A percentile compares a stretch with the other conserved stretches of the same genome.
Conservation (phyloP, 2,329 filamentous ascomycete genomes). For the Ophiocordyceps camponoti-saundersi region DNA sequence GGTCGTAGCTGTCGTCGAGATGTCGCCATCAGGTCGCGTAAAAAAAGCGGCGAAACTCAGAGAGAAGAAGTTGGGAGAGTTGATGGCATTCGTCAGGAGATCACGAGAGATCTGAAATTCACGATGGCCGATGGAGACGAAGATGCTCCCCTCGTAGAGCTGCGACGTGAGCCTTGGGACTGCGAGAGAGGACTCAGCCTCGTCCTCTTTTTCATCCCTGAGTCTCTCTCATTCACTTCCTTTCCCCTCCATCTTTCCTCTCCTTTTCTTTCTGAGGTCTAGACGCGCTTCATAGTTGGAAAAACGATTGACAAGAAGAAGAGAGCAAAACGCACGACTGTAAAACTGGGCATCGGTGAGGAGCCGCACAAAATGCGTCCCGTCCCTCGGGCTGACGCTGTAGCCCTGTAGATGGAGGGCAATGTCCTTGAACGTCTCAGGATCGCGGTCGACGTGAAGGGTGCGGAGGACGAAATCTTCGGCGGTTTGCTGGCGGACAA, state of each 20-base stretch:
- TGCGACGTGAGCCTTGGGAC: constrained; percentile 81
- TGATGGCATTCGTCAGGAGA: constrained; percentile 68
- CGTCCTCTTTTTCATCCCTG: no score
- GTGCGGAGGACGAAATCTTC: constrained; percentile 51
- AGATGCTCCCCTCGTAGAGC: constrained; percentile 81
- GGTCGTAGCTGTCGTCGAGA: constrained; percentile 47
- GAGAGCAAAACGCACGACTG: constrained; percentile 34
- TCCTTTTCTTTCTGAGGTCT: not conserved
- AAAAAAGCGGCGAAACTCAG: constrained; percentile 84
- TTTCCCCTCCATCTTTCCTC: not conserved
- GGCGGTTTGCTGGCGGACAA: constrained; percentile 60
- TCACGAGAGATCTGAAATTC: constrained; percentile 86
- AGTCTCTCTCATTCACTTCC: no score
- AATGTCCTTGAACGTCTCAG: constrained; percentile 76
- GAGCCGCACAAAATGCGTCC: constrained; percentile 74
- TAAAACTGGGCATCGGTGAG: constrained; percentile 96
- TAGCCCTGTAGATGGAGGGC: constrained; percentile 85
- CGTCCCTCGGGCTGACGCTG: constrained; percentile 65
- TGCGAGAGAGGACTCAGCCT: constrained; percentile 16
- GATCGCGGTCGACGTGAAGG: constrained; percentile 89
- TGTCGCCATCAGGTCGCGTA: constrained; percentile 58
- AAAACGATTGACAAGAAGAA: no score
- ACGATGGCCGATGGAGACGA: constrained; percentile 72
- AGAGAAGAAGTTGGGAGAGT: constrained; percentile 92
- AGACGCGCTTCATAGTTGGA: no score